Percentiles rank a stretch among this genome's conserved stretches.
phyloP scores from a whole-genome alignment of 2,329 filamentous ascomycete species.

The Calonectria montana region DNA sequence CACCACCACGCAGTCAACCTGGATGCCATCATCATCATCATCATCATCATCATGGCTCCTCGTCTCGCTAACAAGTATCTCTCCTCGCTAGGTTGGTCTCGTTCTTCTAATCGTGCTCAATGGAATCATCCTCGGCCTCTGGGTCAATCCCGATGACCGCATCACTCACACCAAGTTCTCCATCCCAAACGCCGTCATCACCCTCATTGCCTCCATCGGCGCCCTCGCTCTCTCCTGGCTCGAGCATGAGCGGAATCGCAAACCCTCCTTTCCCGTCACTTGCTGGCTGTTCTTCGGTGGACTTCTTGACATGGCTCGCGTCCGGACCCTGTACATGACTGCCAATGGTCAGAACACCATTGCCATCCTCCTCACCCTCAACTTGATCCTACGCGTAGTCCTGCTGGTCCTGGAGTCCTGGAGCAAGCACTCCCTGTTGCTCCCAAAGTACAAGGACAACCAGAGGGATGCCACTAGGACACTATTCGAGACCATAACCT shows the following conservation, averaged over 20 bases:
- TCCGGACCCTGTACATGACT: conserved; percentile 56
- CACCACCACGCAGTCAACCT: neutral
- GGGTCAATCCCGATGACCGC: conserved; percentile 9
- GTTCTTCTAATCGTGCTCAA: neutral
- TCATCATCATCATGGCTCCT: neutral
- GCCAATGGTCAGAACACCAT: conserved; percentile 47
- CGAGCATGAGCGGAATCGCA: conserved; percentile 57
- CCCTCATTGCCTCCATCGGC: conserved; percentile 26
- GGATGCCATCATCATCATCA: neutral
- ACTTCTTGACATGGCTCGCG: conserved; percentile 57
- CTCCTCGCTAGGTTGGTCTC: neutral
- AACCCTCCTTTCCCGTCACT: conserved; percentile 60
- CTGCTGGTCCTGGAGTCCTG: conserved; percentile 57
- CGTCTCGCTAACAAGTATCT: neutral
- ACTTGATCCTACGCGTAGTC: conserved; percentile 54
- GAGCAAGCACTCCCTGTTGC: conserved; percentile 57
- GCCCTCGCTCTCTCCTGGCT: conserved; percentile 56
- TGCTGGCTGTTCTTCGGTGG: conserved; percentile 58
- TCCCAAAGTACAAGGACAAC: conserved; percentile 42
- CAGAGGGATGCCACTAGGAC: conserved; percentile 61
- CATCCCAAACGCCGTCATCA: conserved; percentile 22
- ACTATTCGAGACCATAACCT: conserved; percentile 59
- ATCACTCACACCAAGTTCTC: conserved; percentile 20
- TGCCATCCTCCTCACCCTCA: conserved; percentile 54
- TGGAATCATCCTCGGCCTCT: conserved; percentile 8